Base-by-base conservation (phyloP, 1,139 yeast genomes). In the Blastobotrys malaysiensis region DNA sequence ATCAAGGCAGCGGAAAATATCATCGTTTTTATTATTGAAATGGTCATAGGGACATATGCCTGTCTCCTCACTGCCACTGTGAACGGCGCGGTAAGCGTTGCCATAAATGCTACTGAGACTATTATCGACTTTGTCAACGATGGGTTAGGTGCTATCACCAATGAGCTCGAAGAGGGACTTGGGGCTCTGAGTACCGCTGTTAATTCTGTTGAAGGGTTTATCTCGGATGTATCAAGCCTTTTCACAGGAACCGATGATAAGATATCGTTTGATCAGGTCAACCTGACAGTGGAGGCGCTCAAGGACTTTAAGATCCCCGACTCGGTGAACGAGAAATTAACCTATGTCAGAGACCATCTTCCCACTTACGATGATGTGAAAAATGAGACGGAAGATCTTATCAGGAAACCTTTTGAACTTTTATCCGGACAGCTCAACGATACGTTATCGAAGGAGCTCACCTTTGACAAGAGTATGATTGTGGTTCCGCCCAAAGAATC, bases 1-100 rank as follows among this genome's bases (percentile, higher is more conserved):
- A 67, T 88, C 0, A 76, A 80, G 0, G 84, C 84, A 0, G 72
- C 84, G 13, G 84, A 87, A 61, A 76, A 78, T 48, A 60, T 90
- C 43, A 67, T 88, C 0, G 64, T 81, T 9, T 90, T 93, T 65
- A 74, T 82, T 21, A 70, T 93, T 16, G 90, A 88, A 46, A 64
- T 91, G 59, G 79, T 86, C 52, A 70, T 90, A 7, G 98, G 97
- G 0, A 91, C 98, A 0, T 88, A 87, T 69, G 83, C 88, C 0
- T 93, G 99, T 70, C 73, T 93, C 21, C 69, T 89, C 6, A 82
- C 87, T 0, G 84, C 95, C 5, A 80, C 91, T 0, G 73, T 90
- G 7, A 83, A 81, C 60, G 88, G 93, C 1, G 78, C 88, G 0
- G 85, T 86, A 1, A 83, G 82, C 59, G 81, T 83, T 45, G 95